A percentile compares a stretch with the other conserved stretches of the same genome.
phyloP scores from a whole-genome alignment of 2,329 filamentous ascomycete genomes.

The Cercospora janseana region DNA sequence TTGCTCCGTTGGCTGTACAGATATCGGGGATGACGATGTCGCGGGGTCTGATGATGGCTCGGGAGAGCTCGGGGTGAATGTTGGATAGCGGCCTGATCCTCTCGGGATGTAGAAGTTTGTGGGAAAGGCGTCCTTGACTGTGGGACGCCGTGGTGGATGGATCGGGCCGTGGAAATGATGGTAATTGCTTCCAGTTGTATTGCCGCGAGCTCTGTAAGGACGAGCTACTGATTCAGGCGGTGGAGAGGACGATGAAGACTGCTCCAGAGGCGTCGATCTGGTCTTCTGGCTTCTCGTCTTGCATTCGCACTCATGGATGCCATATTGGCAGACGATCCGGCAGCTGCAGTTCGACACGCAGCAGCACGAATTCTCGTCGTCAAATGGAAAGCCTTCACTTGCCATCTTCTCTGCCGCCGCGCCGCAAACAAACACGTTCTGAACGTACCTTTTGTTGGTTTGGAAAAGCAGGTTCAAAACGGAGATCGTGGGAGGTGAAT shows the following conservation, averaged over 20 bases:
- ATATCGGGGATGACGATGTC: not conserved
- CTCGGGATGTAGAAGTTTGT: constrained; percentile 1
- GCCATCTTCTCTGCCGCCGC: not conserved
- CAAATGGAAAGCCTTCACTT: not conserved
- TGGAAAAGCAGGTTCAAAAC: not conserved
- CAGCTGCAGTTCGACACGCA: not conserved
- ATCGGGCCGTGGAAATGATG: not conserved
- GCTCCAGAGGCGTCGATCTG: not conserved
- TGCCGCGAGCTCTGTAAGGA: not conserved
- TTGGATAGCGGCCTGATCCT: constrained; percentile 6
- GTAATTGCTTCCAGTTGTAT: not conserved
- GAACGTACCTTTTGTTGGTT: constrained; percentile 1
- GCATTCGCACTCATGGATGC: constrained; percentile 5
- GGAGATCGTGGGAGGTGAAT: not conserved
- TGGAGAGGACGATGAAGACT: not conserved
- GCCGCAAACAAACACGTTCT: not conserved
- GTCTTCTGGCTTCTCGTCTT: not conserved
- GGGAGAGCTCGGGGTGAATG: not conserved
- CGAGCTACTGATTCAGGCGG: not conserved
- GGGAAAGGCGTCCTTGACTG: not conserved
- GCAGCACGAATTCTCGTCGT: constrained; percentile 4
- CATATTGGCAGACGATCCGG: constrained; percentile 1
- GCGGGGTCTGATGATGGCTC: not conserved
- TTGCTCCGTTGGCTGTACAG: not conserved
- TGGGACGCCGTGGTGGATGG: not conserved